A percentile compares a stretch with the other conserved stretches of the same genome.
Conservation (phyloP, 2,329 filamentous ascomycete species). For the Beauveria sp. region DNA sequence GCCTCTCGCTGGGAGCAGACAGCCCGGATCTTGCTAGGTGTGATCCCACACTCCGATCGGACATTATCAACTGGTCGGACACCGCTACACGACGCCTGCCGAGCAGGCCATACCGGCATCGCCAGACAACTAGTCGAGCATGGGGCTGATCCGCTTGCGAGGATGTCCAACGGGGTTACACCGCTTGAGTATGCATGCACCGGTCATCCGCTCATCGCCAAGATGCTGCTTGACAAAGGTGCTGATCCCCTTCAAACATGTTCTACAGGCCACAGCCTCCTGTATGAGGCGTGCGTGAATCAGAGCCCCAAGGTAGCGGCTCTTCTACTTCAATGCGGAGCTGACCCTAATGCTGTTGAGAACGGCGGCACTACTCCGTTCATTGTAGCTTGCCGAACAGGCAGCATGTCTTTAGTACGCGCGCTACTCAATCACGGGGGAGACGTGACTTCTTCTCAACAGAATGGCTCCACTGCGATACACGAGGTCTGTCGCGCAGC, state of each 20-base stretch:
- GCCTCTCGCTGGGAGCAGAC: background rate
- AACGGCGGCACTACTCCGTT: background rate
- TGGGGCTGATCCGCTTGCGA: background rate
- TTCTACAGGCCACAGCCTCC: background rate
- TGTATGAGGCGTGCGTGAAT: background rate
- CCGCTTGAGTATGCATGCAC: slow-evolving; percentile 3
- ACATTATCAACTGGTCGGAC: background rate
- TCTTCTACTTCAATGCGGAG: background rate
- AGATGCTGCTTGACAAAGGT: slow-evolving; percentile 2
- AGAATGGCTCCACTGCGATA: background rate
- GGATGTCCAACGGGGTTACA: background rate
- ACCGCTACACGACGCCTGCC: background rate
- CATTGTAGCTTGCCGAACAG: background rate
- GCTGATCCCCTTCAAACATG: background rate
- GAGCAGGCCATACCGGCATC: background rate
- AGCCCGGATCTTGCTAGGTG: background rate
- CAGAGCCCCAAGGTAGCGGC: background rate
- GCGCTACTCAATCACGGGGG: background rate
- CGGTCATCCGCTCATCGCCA: background rate
- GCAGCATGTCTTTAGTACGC: background rate
- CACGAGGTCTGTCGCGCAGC: background rate
- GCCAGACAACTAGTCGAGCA: background rate
- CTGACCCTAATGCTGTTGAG: background rate
- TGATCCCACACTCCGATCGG: background rate
- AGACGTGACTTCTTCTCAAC: background rate